Evolutionary conservation across 2,329 filamentous ascomycete genomes (phyloP).

Genomic region (Lasiodiplodia hormozganensis): DNA sequence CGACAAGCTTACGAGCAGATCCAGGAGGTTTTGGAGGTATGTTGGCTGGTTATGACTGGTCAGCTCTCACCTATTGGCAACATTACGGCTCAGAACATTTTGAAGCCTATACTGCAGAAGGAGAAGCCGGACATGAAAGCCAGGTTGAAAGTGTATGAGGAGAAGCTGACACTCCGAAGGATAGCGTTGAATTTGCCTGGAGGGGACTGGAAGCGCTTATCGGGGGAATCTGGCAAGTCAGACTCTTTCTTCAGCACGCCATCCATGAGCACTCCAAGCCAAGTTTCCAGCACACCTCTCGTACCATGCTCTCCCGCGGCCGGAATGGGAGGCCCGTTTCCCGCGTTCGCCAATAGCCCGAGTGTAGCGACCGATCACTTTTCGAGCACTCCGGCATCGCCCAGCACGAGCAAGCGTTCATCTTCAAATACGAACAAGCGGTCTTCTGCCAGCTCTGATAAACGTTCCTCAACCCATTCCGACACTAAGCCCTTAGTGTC

Average conservation of each 20-base stretch:
- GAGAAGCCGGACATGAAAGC: not conserved
- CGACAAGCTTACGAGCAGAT: conserved; percentile 7
- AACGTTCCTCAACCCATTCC: conserved; percentile 4
- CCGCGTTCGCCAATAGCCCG: not conserved
- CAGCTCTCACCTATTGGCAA: conserved; percentile 3
- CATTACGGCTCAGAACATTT: not conserved
- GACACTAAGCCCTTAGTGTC: not conserved
- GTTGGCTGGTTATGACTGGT: conserved; percentile 20
- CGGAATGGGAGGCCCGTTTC: not conserved
- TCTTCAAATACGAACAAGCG: not conserved
- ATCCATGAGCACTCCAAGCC: not conserved
- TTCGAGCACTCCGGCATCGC: not conserved
- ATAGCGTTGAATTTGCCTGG: not conserved
- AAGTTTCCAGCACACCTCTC: not conserved
- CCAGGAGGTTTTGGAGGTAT: not conserved
- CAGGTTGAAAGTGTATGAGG: not conserved
- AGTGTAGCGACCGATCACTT: not conserved
- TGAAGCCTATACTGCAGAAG: not conserved
- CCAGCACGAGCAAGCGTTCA: not conserved
- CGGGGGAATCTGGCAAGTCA: not conserved
- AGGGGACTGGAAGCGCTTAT: not conserved
- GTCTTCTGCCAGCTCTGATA: not conserved
- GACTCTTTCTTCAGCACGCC: not conserved
- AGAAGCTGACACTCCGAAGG: conserved; percentile 1
- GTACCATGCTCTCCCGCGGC: not conserved